Evolutionary conservation across 257 asterid species (phyloP).

Genomic region (Forsythia viridissima): DNA sequence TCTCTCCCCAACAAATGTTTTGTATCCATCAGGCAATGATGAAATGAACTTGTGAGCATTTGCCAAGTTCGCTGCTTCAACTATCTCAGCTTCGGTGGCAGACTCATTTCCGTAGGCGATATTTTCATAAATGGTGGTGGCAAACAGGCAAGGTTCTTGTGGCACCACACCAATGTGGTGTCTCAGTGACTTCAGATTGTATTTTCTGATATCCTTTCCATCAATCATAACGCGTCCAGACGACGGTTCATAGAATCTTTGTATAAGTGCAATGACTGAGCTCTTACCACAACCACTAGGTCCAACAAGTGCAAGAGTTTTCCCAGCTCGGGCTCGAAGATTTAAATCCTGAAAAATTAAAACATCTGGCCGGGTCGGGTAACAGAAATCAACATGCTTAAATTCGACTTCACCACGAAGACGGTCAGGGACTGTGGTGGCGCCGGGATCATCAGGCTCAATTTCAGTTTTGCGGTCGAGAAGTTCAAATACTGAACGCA

Average conservation of each 20-base stretch:
- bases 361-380: conserved; percentile 73
- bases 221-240: conserved; percentile 73
- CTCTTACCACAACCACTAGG: conserved; percentile 91
- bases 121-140: conserved; percentile 70
- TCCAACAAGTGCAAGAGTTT: conserved; percentile 84
- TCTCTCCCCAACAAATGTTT: conserved; percentile 69
- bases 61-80: conserved; percentile 72
- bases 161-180: conserved; percentile 72
- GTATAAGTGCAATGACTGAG: conserved; percentile 59
- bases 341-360: conserved; percentile 56
- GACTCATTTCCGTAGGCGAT: conserved; percentile 75
- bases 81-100: conserved; percentile 64
- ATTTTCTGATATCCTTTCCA: conserved; percentile 75
- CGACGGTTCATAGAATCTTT: conserved; percentile 76
- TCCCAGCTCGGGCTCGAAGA: conserved; percentile 79
- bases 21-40: conserved; percentile 54
- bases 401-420: conserved; percentile 79
- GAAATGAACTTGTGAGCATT: conserved; percentile 69
- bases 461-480: conserved; percentile 81
- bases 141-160: conserved; percentile 86
- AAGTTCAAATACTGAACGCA: conserved; percentile 82
- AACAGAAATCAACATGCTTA: conserved; percentile 82
- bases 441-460: conserved; percentile 70
- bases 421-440: conserved; percentile 42
- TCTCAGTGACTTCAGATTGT: conserved; percentile 64